Evolutionary conservation across 441 rosid genomes (phyloP), one percentile per base, ranked within the genome.

Genomic region (Eutrema salsugineum): DNA sequence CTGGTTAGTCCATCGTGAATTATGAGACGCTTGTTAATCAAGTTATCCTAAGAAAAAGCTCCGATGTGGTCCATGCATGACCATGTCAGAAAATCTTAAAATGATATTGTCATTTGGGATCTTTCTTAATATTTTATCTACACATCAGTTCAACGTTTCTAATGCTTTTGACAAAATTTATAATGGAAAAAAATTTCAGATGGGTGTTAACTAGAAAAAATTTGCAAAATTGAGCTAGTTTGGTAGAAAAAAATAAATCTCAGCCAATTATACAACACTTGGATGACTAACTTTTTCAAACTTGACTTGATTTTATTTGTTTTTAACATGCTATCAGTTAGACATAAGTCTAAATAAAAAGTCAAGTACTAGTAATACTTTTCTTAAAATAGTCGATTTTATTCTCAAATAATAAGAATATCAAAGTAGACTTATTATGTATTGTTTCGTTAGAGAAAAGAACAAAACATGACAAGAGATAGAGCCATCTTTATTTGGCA

Each of bases 401-500:
- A 44, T 44, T 64, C 14, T 44, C 35, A 20, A 61, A 65, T 60
- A 38, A 53, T 50, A 74, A 74, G 67, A 74, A 62, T 69, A 63
- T 63, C 24, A 63, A 68, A 63, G 61, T 55, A 61, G 54, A 56
- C 47, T 63, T 63, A 69, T 47, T 47, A 76, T 68, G n/a, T 24
- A 47, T 70, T 65, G 64, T 63, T 57, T 48, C 32, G 63, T 58
- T 28, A 49, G 67, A 35, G 32, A 35, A 15, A 28, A 9, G 30
- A 62, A 33, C 38, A 10, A 10, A 48, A 40, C 59, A 63, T 54
- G 63, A 70, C 63, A 17, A 57, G 48, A 27, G 63, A 65, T 10
- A 59, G 27, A 70, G 76, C 67, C 76, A 70, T 76, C 46, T 70
- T 64, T 57, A 57, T 70, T 63, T 70, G 72, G 71, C 71, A 35